Evolutionary conservation across 139 green algal species (phyloP).

Genomic region (Picochlorum sp.): DNA sequence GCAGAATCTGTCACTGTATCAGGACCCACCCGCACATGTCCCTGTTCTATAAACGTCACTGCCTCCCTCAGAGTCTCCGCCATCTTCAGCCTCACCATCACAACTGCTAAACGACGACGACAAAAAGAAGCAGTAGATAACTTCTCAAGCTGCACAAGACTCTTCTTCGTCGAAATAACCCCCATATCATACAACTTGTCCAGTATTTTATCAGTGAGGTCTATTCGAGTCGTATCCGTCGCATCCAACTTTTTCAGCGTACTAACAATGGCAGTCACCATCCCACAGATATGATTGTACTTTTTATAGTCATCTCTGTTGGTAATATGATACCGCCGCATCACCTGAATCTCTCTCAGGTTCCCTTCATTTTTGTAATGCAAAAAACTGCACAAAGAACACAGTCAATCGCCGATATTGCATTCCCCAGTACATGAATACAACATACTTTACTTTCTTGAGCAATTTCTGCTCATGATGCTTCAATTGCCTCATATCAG

Average conservation of each 20-base stretch:
- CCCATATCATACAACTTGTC: conserved; percentile 97
- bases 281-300: conserved; percentile 83
- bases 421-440: not conserved
- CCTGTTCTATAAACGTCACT: conserved; percentile 91
- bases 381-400: conserved; percentile 58
- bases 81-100: conserved; percentile 94
- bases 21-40: conserved; percentile 91
- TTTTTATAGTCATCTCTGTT: conserved; percentile 97
- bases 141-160: conserved; percentile 84
- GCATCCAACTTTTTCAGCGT: conserved; percentile 68
- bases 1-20: conserved; percentile 85
- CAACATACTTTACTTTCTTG: conserved; percentile 84
- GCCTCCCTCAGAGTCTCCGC: conserved; percentile 84
- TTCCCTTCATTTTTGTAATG: conserved; percentile 93
- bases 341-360: conserved; percentile 84
- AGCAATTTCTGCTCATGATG: conserved; percentile 95
- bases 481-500: conserved; percentile 87
- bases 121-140: conserved; percentile 87
- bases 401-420: not conserved
- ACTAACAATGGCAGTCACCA: conserved; percentile 43
- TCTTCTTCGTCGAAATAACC: conserved; percentile 85
- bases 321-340: conserved; percentile 93
- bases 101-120: conserved; percentile 77
- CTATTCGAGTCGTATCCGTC: conserved; percentile 69
- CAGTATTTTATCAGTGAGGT: conserved; percentile 91